Evolutionary conservation across 1,284 basidiomycete species (phyloP), one percentile per base, ranked within the genome.

Genomic region (Irpex rosettiformis): DNA sequence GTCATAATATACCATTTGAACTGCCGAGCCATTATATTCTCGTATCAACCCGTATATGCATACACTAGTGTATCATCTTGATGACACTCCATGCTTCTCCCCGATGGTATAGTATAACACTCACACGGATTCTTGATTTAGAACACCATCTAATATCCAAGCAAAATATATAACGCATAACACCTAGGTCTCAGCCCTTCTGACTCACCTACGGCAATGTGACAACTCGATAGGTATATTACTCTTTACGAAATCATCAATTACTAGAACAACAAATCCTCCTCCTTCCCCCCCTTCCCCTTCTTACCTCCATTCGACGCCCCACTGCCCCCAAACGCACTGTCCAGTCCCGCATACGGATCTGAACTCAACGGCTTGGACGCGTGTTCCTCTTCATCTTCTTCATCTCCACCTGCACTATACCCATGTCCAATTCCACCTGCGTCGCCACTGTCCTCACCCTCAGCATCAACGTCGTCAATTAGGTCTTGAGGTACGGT

Each of bases 321-420:
- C 66, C 90, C 89, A 40, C 61, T 75, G 79, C 16, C 48, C 10
- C 84, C 84, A 67, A 93, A 92, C 57, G 88, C 89, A 54, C 81
- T 78, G 65, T 80, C 87, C 52, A 93, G 72, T 61, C 84, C 85
- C 8, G 90, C 89, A 65, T 93, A 93, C 18, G 90, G 90, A 73
- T 93, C 89, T 3, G 69, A 27, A 16, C 37, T 55, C 18, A 11
- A 66, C 58, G 4, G 64, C 45, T 61, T 51, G 7, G 48, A 62
- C 28, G 64, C 49, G 16, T 58, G 30, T 24, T 55, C 63, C 18
- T 21, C 57, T 10, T 63, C 62, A 52, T 68, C 66, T 5, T 66
- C 62, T 29, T 65, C 69, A 22, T 73, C 68, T 21, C 69, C 66
- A 2, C 43, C 68, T 25, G 67, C 64, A 47, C 43, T 24, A 47